Base-by-base conservation (phyloP, 2,329 filamentous ascomycete genomes). In the Teratosphaeria pseudoeucalypti region DNA sequence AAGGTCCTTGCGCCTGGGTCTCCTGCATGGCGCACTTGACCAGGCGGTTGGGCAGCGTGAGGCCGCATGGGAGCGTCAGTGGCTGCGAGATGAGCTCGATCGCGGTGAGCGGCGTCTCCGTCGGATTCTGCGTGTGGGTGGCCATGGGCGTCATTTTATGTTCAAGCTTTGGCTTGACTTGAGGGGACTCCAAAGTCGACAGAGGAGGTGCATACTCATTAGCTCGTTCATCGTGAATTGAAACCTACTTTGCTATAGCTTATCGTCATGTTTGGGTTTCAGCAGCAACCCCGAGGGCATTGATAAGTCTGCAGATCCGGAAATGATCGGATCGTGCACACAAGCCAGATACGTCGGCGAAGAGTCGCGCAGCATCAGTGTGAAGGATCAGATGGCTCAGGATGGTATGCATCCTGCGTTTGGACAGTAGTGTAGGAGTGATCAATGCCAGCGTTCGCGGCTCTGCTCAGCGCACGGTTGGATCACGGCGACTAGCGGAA, bases 21-120 rank as follows among this genome's bases (percentile, higher is more conserved):
- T 5, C 66, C 68, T 63, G 76, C 72, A 29, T 82, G 78, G 4
- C 79, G 75, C 72, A 84, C 76, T 75, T 74, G 12, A 73, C 67
- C 2, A 75, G 66, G 19, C 73, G 68, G 39, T 75, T 75, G 6
- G 68, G 69, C 14, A 76, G 68, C 2, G 66, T 67, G 6, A 49
- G 43, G 16, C 43, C 43, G 43, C 43, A 49, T 49, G 43, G 43
- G 23, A 49, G 43, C 2, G 43, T 49, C 43, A 49, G 16, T 26
- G 16, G 43, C 43, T 49, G 43, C 9, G 43, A 49, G 43, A 49
- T 26, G 16, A 49, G 43, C 43, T 49, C 12, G 16, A 34, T 56
- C 19, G 27, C 54, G 14, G 39, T 37, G 23, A n/a, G 23, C 32
- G 16, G 23, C 32, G 16, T 9, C 4, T 27, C 6, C 19, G 27